Percentiles rank a stretch among this genome's conserved stretches.
Conservation (phyloP, 2,329 filamentous ascomycete species). For the Fusarium phyllophilum region DNA sequence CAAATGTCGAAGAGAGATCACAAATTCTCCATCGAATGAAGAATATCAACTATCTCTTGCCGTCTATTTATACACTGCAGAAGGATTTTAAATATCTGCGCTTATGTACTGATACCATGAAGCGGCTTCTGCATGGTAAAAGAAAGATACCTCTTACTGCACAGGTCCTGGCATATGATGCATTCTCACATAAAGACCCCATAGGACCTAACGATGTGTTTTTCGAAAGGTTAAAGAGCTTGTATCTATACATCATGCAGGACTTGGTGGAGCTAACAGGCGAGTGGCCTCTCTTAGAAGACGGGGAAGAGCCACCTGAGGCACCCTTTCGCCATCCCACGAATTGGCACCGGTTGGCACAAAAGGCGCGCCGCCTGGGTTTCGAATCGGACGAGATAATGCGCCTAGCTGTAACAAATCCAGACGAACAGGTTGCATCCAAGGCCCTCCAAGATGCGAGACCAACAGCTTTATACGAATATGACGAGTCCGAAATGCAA, state of each 20-base stretch:
- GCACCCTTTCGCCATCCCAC: neutral
- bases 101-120: constrained; percentile 3
- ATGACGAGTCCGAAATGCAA: neutral
- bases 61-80: constrained; percentile 2
- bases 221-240: neutral
- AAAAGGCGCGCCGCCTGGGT: neutral
- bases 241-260: constrained; percentile 8
- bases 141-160: neutral
- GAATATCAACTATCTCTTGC: constrained; percentile 1
- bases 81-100: constrained; percentile 20
- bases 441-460: neutral
- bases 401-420: neutral
- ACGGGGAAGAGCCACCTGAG: neutral
- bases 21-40: neutral
- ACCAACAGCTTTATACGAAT: neutral
- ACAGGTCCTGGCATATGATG: neutral
- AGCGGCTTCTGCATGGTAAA: neutral
- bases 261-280: constrained; percentile 8
- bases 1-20: neutral
- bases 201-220: neutral
- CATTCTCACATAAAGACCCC: neutral
- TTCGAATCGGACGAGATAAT: neutral
- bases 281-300: constrained; percentile 4
- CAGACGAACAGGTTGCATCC: neutral
- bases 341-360: neutral